Base-by-base conservation (phyloP, 2,329 filamentous ascomycete species). In the Penicillium crustosum region DNA sequence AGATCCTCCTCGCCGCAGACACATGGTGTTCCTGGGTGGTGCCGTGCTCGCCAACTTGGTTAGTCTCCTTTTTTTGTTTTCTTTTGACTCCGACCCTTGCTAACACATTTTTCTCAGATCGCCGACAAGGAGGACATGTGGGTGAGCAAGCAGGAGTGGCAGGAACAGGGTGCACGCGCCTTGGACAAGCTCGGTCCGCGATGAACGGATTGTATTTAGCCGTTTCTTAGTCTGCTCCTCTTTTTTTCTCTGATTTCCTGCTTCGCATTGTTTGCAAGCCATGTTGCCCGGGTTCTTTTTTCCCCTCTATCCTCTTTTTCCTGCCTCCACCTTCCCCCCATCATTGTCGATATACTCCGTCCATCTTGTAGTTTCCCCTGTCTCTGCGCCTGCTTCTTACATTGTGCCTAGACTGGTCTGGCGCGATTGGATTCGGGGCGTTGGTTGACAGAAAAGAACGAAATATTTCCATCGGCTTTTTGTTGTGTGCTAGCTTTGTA, bases 21-120 rank as follows among this genome's bases (percentile, higher is more conserved):
- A 99, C 82, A 97, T 99, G 93, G 94, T 99, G n/a, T 97, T 99
- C 83, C 79, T 99, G 55, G 94, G 94, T 58, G 94, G 94, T 68
- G 94, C 94, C 27, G 94, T 99, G 62, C 81, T 99, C 70, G 94
- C 94, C 68, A 97, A 97, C 75, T 95, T 99, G 77, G 83, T 85
- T 78, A 73, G 82, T 75, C 25, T 29, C 35, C 6, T 7, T 4
- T 31, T 39, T 23, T 4, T 31, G 39, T 23, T 21, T 4, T 6
- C 13, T 33, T 45, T 10, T 12, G 25, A 12, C 8, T 29, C 5
- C n/a, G 23, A 8, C 39, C 15, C 54, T 62, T 44, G 63, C 60
- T 61, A 57, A 64, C 55, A 38, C 9, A 47, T 21, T 39, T 19
- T 50, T 39, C 35, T 38, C 59, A 85, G 83, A 97, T 99, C 89